Percentiles rank a stretch among this genome's conserved stretches.
phyloP scores from a whole-genome alignment of 1,139 yeast genomes.

The Schwanniomyces etchellsii region DNA sequence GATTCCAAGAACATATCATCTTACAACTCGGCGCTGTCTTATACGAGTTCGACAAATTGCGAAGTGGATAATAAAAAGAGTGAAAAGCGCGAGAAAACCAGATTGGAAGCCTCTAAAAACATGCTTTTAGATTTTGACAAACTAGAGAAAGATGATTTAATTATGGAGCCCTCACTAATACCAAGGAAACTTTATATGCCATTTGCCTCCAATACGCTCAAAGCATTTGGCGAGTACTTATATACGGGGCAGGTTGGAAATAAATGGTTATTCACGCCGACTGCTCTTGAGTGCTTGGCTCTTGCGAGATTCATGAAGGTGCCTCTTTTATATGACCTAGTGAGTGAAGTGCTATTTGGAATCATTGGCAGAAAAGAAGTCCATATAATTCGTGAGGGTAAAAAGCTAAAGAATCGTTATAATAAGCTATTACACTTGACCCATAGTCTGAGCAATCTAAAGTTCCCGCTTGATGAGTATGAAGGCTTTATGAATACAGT shows the following conservation, averaged over 20 bases:
- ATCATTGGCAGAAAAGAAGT: constrained; percentile 63
- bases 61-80: not conserved
- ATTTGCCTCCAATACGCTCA: constrained; percentile 53
- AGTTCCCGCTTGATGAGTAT: constrained; percentile 41
- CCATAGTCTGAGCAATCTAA: constrained; percentile 15
- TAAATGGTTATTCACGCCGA: constrained; percentile 63
- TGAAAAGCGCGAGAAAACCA: not conserved
- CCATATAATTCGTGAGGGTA: constrained; percentile 39
- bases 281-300: constrained; percentile 57
- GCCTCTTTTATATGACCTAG: constrained; percentile 62
- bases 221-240: constrained; percentile 64
- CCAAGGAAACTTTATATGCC: constrained; percentile 70
- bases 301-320: constrained; percentile 61
- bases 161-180: constrained; percentile 53
- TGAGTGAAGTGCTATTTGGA: constrained; percentile 63
- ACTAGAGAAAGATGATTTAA: constrained; percentile 26
- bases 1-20: not conserved
- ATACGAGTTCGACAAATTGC: not conserved
- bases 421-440: constrained; percentile 20
- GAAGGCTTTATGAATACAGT: constrained; percentile 43
- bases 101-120: constrained; percentile 10
- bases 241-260: constrained; percentile 77
- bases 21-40: not conserved
- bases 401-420: constrained; percentile 26
- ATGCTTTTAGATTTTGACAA: constrained; percentile 34